These are phyloP conservation scores for Mortierella sp. DNA, from an alignment of 371 early-diverging fungal species.

Conservation along the genomic window DNA sequence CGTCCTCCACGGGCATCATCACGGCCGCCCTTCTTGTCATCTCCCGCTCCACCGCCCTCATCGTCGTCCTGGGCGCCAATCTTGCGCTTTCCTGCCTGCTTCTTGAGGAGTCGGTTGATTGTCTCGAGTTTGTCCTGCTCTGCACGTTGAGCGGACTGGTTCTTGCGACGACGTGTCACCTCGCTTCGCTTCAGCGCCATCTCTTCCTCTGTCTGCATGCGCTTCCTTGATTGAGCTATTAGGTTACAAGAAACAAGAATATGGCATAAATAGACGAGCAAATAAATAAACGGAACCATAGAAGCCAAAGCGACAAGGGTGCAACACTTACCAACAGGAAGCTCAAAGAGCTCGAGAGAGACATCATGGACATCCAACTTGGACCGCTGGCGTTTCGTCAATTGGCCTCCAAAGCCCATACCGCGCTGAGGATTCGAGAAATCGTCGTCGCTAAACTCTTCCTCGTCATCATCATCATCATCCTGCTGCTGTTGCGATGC, in stretches of 20 bases:
- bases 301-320: background rate
- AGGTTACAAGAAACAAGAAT: background rate
- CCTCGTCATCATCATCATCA: constrained; percentile 56
- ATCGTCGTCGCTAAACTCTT: constrained; percentile 61
- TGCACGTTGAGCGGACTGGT: constrained; percentile 81
- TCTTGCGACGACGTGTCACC: constrained; percentile 80
- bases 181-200: constrained; percentile 79
- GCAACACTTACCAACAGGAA: constrained; percentile 71
- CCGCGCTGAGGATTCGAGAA: constrained; percentile 61
- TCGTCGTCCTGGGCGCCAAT: constrained; percentile 54
- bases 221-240: constrained; percentile 70
- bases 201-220: constrained; percentile 76
- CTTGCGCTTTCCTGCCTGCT: constrained; percentile 80
- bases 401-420: constrained; percentile 55
- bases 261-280: background rate
- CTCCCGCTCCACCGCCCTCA: constrained; percentile 47
- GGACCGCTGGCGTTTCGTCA: constrained; percentile 83
- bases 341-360: constrained; percentile 74
- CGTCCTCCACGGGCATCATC: constrained; percentile 3
- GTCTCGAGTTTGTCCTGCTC: constrained; percentile 85
- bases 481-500: constrained; percentile 10
- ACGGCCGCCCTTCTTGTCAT: constrained; percentile 28
- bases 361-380: constrained; percentile 68
- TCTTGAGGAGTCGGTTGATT: constrained; percentile 80
- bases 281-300: background rate